Conservation (phyloP, 202 grass and related monocot genomes). For the Schoenoplectus triqueter region DNA sequence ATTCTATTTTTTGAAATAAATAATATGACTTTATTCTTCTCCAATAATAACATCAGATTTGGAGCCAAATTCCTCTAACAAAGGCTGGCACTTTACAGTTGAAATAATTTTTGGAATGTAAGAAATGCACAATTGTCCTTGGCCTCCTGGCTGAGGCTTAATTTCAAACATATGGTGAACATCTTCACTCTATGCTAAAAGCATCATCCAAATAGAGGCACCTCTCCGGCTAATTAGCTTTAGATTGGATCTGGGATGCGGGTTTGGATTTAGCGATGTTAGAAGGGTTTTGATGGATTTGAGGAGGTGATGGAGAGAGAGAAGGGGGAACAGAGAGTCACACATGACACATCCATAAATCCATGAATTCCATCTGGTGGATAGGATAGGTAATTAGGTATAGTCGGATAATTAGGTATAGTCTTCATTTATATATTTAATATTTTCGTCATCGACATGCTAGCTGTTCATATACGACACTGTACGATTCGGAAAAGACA, state of each 20-base stretch:
- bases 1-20: too few relatives aligned
- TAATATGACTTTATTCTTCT: too few relatives aligned
- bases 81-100: neutral
- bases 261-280: neutral
- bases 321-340: conserved; percentile 6
- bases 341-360: neutral
- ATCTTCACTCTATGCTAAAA: neutral
- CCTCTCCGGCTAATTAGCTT: conserved; percentile 46
- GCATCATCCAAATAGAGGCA: conserved; percentile 6
- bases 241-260: neutral
- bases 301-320: conserved; percentile 34
- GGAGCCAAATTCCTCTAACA: neutral
- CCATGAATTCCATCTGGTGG: neutral
- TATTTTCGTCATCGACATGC: too few relatives aligned
- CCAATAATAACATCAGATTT: neutral
- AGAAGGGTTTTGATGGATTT: conserved; percentile 46
- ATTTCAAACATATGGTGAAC: neutral
- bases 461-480: too few relatives aligned
- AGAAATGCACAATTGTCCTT: neutral
- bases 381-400: neutral
- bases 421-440: too few relatives aligned
- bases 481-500: too few relatives aligned
- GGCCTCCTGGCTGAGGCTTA: neutral
- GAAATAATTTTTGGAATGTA: neutral
- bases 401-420: too few relatives aligned